Evolutionary conservation across 192 early-diverging fungal species (phyloP).

Genomic region (Coemansia guatemalensis): DNA sequence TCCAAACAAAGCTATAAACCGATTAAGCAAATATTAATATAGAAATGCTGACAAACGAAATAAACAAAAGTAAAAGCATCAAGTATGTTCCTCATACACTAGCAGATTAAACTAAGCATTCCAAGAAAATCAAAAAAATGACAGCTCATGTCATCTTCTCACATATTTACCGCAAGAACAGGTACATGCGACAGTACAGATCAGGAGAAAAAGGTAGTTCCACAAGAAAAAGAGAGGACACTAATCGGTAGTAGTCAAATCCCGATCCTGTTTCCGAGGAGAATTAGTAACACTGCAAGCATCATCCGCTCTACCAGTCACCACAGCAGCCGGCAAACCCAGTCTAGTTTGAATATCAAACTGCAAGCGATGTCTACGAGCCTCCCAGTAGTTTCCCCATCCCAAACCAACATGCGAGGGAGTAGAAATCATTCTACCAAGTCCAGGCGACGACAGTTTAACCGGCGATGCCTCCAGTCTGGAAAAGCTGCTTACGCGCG

Average conservation of each 20-base stretch:
- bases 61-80: no score
- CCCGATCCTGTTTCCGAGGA: background rate
- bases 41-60: no score
- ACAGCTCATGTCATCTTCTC: no score
- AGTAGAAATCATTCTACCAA: slow-evolving; percentile 31
- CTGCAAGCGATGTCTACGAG: slow-evolving; percentile 28
- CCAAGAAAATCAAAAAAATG: no score
- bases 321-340: slow-evolving; percentile 12
- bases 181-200: background rate
- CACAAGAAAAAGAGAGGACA: background rate
- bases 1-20: no score
- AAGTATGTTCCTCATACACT: no score
- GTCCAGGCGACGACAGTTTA: slow-evolving; percentile 1
- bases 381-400: slow-evolving; percentile 53
- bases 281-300: background rate
- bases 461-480: slow-evolving; percentile 10
- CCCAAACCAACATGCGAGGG: slow-evolving; percentile 43
- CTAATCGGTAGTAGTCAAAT: background rate
- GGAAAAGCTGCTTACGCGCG: slow-evolving; percentile 41
- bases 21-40: no score
- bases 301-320: background rate
- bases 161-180: no score
- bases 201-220: no score
- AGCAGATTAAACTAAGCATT: no score
- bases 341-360: slow-evolving; percentile 39